A percentile compares a stretch with the other conserved stretches of the same genome.
phyloP scores from a whole-genome alignment of 148 eudicot genomes.

The Vaccinium macrocarpon region DNA sequence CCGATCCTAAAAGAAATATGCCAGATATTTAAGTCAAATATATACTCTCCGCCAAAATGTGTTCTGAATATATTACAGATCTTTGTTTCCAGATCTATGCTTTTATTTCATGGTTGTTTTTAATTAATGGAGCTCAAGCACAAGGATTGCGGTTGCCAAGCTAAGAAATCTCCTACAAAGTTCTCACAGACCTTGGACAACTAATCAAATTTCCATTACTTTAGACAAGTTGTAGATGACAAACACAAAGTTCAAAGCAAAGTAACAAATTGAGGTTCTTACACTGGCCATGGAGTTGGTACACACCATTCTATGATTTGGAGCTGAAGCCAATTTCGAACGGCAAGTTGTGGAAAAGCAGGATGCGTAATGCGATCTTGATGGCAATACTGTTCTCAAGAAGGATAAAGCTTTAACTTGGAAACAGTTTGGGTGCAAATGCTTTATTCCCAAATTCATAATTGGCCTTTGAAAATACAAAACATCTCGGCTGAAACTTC shows the following conservation, averaged over 20 bases:
- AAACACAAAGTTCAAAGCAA: neutral
- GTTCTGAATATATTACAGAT: neutral
- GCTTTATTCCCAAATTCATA: conserved; percentile 9
- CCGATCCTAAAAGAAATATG: conserved; percentile 21
- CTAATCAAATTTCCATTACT: neutral
- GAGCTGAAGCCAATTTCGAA: conserved; percentile 21
- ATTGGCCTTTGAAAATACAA: conserved; percentile 12
- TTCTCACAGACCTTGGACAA: neutral
- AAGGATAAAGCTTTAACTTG: conserved; percentile 10
- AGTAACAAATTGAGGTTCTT: conserved; percentile 6
- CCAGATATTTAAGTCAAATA: neutral
- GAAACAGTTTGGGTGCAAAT: conserved; percentile 4
- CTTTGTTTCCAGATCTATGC: neutral
- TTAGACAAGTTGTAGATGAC: neutral
- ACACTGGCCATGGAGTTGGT: conserved; percentile 26
- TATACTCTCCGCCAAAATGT: neutral
- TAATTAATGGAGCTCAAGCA: neutral
- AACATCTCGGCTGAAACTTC: conserved; percentile 12
- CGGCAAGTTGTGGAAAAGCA: conserved; percentile 1
- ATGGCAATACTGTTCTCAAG: conserved; percentile 7
- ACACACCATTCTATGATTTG: conserved; percentile 23
- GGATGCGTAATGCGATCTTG: conserved; percentile 14
- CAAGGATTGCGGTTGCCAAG: neutral
- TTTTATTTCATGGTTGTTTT: neutral
- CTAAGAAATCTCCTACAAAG: neutral